Base-by-base conservation (phyloP, 2,329 filamentous ascomycete species). In the Colletotrichum echinochloae region DNA sequence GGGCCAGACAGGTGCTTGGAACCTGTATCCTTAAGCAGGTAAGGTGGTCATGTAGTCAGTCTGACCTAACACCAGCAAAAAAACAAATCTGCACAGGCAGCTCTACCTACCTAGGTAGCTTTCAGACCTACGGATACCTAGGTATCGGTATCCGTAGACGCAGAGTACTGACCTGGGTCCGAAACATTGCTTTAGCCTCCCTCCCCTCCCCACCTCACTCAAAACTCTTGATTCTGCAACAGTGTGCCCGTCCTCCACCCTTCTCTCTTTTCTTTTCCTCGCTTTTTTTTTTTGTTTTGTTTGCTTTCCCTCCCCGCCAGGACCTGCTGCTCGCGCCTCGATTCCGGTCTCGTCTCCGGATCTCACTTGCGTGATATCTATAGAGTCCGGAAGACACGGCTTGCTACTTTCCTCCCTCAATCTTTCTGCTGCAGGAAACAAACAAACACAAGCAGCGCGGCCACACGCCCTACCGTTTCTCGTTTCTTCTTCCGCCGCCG, bases 151-250 rank as follows among this genome's bases (percentile, higher is more conserved):
- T 30, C 18, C 18, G 55, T 14, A 44, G n/a, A 60, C 18, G 23
- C 41, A 9, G 18, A 44, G 18, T n/a, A 44, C 41, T 14, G 26
- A 46, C 41, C 41, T 9, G 41, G 41, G 12, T 14, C 41, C 62
- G 48, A 61, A 48, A 67, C 57, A 62, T 51, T 16, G 52, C 46
- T 51, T 54, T 30, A 44, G 33, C 48, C 56, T 66, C 55, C 55
- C 16, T 59, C 35, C 59, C 56, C 41, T 52, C 57, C 64, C 35
- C 59, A 57, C 49, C 48, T 46, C 64, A 55, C 66, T 63, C 30
- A 62, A 66, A 61, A 54, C 26, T 54, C 33, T 65, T n/a, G 51
- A 23, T 51, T 33, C 63, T 70, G 67, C 67, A 70, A 54, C 57
- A 57, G 35, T 37, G 35, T 20, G 44, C 14, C n/a, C 11, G 33